phyloP scores from a whole-genome alignment of 2,329 filamentous ascomycete species.

The Alternaria incomplexa region DNA sequence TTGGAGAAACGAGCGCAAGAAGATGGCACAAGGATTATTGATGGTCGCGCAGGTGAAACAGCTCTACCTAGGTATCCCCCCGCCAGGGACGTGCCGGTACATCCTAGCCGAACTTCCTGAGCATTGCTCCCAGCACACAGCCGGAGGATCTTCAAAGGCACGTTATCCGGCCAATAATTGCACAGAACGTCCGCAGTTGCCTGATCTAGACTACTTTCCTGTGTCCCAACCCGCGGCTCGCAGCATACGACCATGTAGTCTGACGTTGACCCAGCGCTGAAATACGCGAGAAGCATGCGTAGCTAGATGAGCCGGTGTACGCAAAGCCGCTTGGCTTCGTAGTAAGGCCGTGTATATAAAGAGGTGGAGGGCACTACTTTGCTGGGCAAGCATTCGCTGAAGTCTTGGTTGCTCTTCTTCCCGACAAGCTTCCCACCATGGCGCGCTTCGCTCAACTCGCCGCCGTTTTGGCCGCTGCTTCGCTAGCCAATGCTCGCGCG shows the following conservation, averaged over 20 bases:
- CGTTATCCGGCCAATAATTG: constrained; percentile 20
- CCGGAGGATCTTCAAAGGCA: constrained; percentile 12
- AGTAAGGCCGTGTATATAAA: constrained; percentile 12
- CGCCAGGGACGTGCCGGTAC: constrained; percentile 5
- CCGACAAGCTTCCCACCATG: constrained; percentile 28
- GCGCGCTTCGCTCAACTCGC: constrained; percentile 27
- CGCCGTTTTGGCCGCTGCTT: constrained; percentile 28
- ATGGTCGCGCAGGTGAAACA: background rate
- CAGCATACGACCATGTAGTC: background rate
- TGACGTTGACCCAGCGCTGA: background rate
- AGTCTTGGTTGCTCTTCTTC: constrained; percentile 7
- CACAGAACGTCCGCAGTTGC: constrained; percentile 12
- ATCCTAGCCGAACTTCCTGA: background rate
- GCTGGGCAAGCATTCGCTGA: constrained; percentile 3
- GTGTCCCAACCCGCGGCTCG: constrained; percentile 4
- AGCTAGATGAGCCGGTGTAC: background rate
- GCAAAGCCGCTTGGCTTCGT: background rate
- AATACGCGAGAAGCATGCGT: background rate
- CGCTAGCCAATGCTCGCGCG: constrained; percentile 26
- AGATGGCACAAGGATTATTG: background rate
- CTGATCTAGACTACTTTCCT: constrained; percentile 15
- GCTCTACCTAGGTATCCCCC: too few species aligned
- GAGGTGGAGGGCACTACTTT: background rate
- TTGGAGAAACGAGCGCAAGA: background rate
- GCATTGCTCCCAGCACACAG: constrained; percentile 12